Evolutionary conservation across 805 yeast species (phyloP).

Genomic region (Vanderwaltozyma tropicalis): DNA sequence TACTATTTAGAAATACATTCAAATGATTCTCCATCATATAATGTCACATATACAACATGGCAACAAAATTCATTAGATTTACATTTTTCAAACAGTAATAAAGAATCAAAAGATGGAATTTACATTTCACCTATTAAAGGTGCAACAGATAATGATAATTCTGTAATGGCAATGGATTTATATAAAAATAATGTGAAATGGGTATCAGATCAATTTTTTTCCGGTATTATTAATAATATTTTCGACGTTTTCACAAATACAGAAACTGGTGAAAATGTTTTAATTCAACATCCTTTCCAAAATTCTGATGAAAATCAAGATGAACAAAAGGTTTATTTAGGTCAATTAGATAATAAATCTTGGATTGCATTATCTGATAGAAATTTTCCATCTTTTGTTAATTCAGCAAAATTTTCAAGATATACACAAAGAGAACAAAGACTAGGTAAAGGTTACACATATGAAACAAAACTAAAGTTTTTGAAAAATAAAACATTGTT

Average conservation of each 20-base stretch:
- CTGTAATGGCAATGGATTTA: slow-evolving; percentile 65
- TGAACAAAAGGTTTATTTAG: slow-evolving; percentile 45
- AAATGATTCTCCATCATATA: slow-evolving; percentile 62
- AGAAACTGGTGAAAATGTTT: slow-evolving; percentile 31
- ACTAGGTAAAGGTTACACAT: neutral
- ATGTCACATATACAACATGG: slow-evolving; percentile 80
- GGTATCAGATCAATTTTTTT: slow-evolving; percentile 58
- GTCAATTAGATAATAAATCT: slow-evolving; percentile 48
- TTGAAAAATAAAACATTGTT: slow-evolving; percentile 32
- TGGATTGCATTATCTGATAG: slow-evolving; percentile 83
- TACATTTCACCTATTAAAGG: slow-evolving; percentile 71
- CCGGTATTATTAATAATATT: slow-evolving; percentile 56
- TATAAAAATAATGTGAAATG: slow-evolving; percentile 65
- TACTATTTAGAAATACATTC: slow-evolving; percentile 73
- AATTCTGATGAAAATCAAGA: slow-evolving; percentile 16
- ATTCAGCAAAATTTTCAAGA: slow-evolving; percentile 65
- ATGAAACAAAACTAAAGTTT: slow-evolving; percentile 2
- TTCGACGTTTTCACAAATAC: slow-evolving; percentile 54
- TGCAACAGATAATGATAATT: slow-evolving; percentile 37
- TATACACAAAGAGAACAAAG: slow-evolving; percentile 28
- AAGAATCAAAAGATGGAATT: slow-evolving; percentile 55
- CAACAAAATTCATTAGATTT: slow-evolving; percentile 80
- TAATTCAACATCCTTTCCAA: slow-evolving; percentile 59
- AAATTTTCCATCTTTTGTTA: slow-evolving; percentile 71
- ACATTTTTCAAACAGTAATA: slow-evolving; percentile 38